Evolutionary conservation across 305 asterid genomes (phyloP), one percentile per base, ranked within the genome.

Genomic region (Withania somnifera): DNA sequence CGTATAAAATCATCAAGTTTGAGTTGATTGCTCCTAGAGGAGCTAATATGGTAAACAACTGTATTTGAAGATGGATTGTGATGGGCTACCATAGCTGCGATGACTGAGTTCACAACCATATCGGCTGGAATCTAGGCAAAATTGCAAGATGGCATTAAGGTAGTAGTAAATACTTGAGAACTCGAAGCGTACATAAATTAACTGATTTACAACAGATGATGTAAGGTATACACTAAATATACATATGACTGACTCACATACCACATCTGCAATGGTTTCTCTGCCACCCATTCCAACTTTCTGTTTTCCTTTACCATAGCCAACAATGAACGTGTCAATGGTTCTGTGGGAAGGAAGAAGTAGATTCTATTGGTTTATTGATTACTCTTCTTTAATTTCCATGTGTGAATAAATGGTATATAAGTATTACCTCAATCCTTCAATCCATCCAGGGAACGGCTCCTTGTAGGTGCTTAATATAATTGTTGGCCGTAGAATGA

Each of bases 391-490:
- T 77, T 53, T 30, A 4, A 2, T 52, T 22, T 15, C 24, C 24
- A 7, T 26, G 38, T 79, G 36, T 75, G 36, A 11, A 15, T 0
- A 7, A 60, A 60, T 5, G 15, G 6, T 58, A 0, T 68, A 20
- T 42, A 50, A 11, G 36, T 57, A 24, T 60, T 79, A 79, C 82
- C 1, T 79, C 36, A 8, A 3, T 57, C 92, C 93, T 83, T 90
- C 91, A 36, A 87, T 87, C 93, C 93, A 89, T 63, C 93, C 92
- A 6, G 90, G 92, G 32, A 85, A 30, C 7, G 93, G 92, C 3
- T 87, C 73, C 57, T 45, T 66, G 56, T 77, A 87, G 78, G 86
- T 77, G 83, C 92, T 89, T 36, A 86, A 89, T 20, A 90, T 81
- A 17, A 82, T 82, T 7, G 87, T 63, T 26, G 93, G 92, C 76